phyloP scores from a whole-genome alignment of 106 monocot species.

The Platanthera guangdongensis region DNA sequence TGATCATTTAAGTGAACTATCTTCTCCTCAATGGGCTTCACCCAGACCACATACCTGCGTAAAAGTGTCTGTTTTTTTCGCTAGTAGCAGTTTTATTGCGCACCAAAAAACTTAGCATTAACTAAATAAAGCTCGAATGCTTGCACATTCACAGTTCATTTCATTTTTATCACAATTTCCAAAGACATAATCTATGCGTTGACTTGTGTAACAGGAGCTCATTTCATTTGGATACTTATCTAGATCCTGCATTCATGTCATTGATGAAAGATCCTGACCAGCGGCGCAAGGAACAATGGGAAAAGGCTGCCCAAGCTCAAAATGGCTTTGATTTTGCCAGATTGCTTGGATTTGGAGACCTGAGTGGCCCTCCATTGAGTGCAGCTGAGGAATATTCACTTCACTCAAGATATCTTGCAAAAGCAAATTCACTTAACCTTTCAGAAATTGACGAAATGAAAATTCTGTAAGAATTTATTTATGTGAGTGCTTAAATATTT shows the following conservation, averaged over 20 bases:
- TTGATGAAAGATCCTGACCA: constrained; percentile 92
- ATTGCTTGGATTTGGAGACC: constrained; percentile 89
- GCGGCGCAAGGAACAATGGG: constrained; percentile 73
- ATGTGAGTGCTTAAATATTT: not conserved
- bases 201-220: constrained; percentile 26
- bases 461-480: constrained; percentile 65
- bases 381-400: constrained; percentile 96
- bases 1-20: too few relatives aligned
- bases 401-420: constrained; percentile 94
- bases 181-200: not conserved
- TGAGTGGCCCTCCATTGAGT: constrained; percentile 85
- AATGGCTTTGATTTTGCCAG: constrained; percentile 75
- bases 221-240: constrained; percentile 68
- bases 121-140: not conserved
- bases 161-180: not conserved
- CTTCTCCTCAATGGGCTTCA: too few relatives aligned
- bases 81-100: not conserved
- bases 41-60: too few relatives aligned
- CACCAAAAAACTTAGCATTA: not conserved
- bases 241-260: constrained; percentile 97
- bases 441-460: constrained; percentile 99
- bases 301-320: constrained; percentile 61
- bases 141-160: not conserved
- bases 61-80: not conserved
- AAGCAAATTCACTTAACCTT: constrained; percentile 94